Evolutionary conservation across 2,329 filamentous ascomycete species (phyloP), one percentile per base, ranked within the genome.

Genomic region (Phialophora macrospora): DNA sequence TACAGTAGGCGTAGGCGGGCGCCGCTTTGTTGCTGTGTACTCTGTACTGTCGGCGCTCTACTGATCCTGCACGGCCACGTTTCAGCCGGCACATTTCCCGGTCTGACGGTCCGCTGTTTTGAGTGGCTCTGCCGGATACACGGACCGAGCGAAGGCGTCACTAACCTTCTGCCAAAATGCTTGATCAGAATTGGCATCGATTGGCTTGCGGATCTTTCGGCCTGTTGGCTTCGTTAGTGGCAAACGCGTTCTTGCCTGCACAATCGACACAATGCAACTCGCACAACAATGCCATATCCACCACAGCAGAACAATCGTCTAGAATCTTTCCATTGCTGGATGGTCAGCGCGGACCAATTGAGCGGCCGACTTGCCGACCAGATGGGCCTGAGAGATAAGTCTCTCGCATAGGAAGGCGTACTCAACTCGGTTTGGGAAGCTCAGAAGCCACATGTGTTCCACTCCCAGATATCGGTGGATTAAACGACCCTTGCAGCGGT

Each of bases 181-280:
- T 52, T 52, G 49, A 24, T 52, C 49, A 52, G 28, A 14, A 52
- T 52, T 52, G 49, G 49, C 49, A n/a, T n/a, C 44, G 17, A 48
- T 48, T 48, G 44, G 44, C 22, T 48, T n/a, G n/a, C 44, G 22
- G 22, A 20, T 48, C 22, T 1, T 4, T 48, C 44, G 44, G 44
- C 44, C 9, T 48, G 1, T 11, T 4, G 9, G 32, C 32, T 34
- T 32, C 11, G 9, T 34, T 34, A 34, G 32, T 34, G 32, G 32
- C 32, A 34, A 32, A 34, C 9, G 32, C 11, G 11, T 34, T 9
- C 2, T 12, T 9, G 9, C 32, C 11, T 12, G 32, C 32, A 34
- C 32, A 34, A 34, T 34, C 32, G 32, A 34, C 1, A 0, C 32
- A 34, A 34, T 34, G 32, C 32, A 34, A 34, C 32, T 34, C 11